Evolutionary conservation across 208 protist species (phyloP).

Genomic region (Crithidia bombi): DNA sequence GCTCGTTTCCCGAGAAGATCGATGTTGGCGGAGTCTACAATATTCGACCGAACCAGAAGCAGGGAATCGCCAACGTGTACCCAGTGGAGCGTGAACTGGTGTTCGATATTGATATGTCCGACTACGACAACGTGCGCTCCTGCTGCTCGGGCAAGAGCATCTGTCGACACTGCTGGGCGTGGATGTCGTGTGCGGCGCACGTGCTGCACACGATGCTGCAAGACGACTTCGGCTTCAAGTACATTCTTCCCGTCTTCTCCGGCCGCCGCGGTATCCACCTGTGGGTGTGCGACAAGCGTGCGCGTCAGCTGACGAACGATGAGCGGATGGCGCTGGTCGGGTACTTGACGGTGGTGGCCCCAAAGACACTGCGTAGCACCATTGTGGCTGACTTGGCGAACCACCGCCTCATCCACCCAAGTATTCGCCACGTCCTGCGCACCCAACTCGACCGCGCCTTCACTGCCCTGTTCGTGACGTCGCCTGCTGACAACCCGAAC

Average conservation of each 20-base stretch:
- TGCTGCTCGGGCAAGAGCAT: constrained; percentile 96
- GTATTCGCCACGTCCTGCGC: constrained; percentile 62
- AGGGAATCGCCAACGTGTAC: constrained; percentile 67
- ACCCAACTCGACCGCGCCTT: constrained; percentile 67
- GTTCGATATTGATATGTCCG: constrained; percentile 99
- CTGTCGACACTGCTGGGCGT: constrained; percentile 97
- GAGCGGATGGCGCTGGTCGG: constrained; percentile 90
- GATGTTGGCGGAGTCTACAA: constrained; percentile 91
- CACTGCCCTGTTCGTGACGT: constrained; percentile 67
- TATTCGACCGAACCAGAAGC: constrained; percentile 85
- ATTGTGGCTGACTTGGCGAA: constrained; percentile 74
- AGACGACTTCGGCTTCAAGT: constrained; percentile 97
- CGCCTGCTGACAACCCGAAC: constrained; percentile 69
- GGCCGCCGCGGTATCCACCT: constrained; percentile 99
- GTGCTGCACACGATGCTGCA: constrained; percentile 87
- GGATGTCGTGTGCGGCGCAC: constrained; percentile 95
- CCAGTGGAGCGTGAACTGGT: constrained; percentile 96
- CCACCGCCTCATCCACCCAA: constrained; percentile 81
- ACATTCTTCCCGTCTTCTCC: constrained; percentile 98
- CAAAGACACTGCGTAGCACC: constrained; percentile 58
- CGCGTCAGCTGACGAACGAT: constrained; percentile 90
- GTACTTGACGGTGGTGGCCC: constrained; percentile 90
- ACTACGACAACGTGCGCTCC: constrained; percentile 98
- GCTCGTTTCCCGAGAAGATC: constrained; percentile 87
- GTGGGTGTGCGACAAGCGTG: constrained; percentile 98